Base-by-base conservation (phyloP, 441 rosid genomes). In the Monsonia emarginata region DNA sequence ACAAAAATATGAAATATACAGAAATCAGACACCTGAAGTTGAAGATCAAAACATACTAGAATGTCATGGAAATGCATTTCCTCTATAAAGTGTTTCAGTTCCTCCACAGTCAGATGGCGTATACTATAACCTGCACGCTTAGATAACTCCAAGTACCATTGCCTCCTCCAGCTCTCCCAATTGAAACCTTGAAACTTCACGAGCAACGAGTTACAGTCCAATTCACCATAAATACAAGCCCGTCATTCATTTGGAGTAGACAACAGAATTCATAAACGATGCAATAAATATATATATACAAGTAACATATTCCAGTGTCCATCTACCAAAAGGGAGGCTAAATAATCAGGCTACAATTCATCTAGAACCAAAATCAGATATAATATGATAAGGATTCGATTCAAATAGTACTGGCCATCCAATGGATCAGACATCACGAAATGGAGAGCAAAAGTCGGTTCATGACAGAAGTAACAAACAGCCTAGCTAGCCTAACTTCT, bases 151-250 rank as follows among this genome's bases (percentile, higher is more conserved):
- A 70, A 63, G 70, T 82, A 82, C 86, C 86, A 82, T 54, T 65
- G 69, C 72, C 78, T 78, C 76, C 84, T 80, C 82, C 86, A 82
- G 67, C 86, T 82, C 78, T 82, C 86, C 86, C 86, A 80, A 34
- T 82, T 82, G 75, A 82, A 82, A 68, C 79, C 86, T 82, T 82
- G 86, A 65, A 82, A 76, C 86, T 82, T 79, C 66, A 72, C 50
- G 36, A 75, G 36, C 54, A 61, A 63, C 40, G 63, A 66, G 72
- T 54, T 52, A 65, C 46, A 16, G 13, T 16, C 21, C 65, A 36
- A 16, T 36, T 50, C 5, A 50, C 26, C 25, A 50, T 6, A 50
- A n/a, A 19, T 21, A 21, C 26, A 21, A n/a, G n/a, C n/a, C 58
- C 26, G 22, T 50, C 22, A 5, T 48, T 18, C 42, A 48, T 48